phyloP scores from a whole-genome alignment of 2,329 filamentous ascomycete species.

The Monosporascus ibericus region DNA sequence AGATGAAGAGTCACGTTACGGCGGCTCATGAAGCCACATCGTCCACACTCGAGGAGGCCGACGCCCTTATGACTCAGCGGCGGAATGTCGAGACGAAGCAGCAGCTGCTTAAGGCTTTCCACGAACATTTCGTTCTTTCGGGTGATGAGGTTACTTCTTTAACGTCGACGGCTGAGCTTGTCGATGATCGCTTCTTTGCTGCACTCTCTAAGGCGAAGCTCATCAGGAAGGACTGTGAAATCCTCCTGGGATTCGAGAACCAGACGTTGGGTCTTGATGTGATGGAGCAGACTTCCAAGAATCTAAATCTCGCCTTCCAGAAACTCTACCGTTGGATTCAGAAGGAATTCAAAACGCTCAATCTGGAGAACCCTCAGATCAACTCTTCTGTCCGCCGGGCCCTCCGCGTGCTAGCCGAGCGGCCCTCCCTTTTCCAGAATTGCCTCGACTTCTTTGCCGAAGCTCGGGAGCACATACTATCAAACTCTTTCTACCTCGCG shows the following conservation, averaged over 20 bases:
- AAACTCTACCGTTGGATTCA: conserved; percentile 96
- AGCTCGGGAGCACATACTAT: conserved; percentile 77
- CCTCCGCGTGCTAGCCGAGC: conserved; percentile 79
- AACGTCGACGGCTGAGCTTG: conserved; percentile 72
- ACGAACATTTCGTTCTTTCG: conserved; percentile 74
- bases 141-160: conserved; percentile 73
- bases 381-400: conserved; percentile 77
- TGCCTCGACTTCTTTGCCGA: conserved; percentile 92
- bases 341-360: conserved; percentile 83
- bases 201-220: conserved; percentile 74
- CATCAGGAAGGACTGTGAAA: conserved; percentile 82
- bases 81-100: conserved; percentile 74
- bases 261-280: conserved; percentile 84
- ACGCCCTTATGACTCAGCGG: conserved; percentile 65
- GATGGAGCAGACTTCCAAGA: conserved; percentile 83
- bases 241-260: conserved; percentile 83
- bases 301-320: conserved; percentile 84
- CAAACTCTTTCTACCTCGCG: conserved; percentile 83
- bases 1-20: conserved; percentile 72
- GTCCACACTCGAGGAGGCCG: conserved; percentile 71
- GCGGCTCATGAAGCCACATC: conserved; percentile 70
- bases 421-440: conserved; percentile 85
- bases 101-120: conserved; percentile 69
- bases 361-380: conserved; percentile 91
- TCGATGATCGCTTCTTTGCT: conserved; percentile 80